Evolutionary conservation across 176 grass and related monocot genomes (phyloP), one percentile per base, ranked within the genome.

Genomic region (Ampelocalamus luodianensis): DNA sequence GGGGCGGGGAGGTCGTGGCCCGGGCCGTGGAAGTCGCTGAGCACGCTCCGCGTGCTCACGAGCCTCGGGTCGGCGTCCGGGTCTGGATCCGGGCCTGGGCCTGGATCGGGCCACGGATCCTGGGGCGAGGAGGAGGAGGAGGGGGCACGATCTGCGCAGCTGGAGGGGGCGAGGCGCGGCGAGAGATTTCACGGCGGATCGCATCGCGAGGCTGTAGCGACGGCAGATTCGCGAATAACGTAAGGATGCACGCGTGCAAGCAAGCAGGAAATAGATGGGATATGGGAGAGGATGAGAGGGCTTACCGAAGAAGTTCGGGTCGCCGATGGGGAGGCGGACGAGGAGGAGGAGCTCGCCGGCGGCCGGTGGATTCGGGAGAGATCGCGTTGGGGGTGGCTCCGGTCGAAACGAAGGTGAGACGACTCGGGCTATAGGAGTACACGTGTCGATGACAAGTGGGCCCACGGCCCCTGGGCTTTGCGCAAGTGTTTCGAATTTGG

Each of bases 1-100:
- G 40, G 82, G 1, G 93, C 79, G 26, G 77, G 83, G 40, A 99
- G 90, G 71, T 99, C 93, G 83, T 99, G 88, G 67, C 85, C 82
- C 72, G 93, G 86, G 3, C 88, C 88, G n/a, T 93, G 93, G 71
- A 91, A 90, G 79, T 99, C 90, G 81, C 91, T 96, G 65, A 99
- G 88, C 29, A 96, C 68, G 13, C 93, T 90, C 71, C 97, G 85
- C 60, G 86, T 74, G 84, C 84, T 84, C 38, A 95, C 87, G 67
- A 92, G 88, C 24, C 60, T 84, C 17, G 17, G 46, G 72, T 90
- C 84, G 0, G 10, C 65, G 14, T 74, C 74, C 6, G 22, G 18
- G 26, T 27, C 46, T 10, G 65, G 70, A 10, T 72, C 74, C 6
- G n/a, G 26, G 40, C 42, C 48, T 16, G 49, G 71, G 71, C 32